Evolutionary conservation across 805 yeast species (phyloP).

Genomic region (Hanseniaspora valbyensis): DNA sequence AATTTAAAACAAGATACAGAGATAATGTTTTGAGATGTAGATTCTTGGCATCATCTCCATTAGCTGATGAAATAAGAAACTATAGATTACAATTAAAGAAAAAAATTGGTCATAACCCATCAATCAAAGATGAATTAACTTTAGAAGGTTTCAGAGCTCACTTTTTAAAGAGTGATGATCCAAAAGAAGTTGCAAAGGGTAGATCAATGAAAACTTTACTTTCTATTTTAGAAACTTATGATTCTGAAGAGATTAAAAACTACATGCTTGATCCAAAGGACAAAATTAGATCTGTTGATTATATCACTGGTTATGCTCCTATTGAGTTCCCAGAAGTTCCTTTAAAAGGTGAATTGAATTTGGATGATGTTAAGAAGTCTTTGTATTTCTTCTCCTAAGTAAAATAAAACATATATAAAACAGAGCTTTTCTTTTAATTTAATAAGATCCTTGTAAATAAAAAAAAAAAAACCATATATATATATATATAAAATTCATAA

Average conservation of each 20-base stretch:
- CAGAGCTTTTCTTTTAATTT: not conserved
- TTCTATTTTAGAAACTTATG: constrained; percentile 36
- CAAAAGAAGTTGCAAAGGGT: constrained; percentile 40
- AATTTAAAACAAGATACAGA: constrained; percentile 69
- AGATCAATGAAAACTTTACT: constrained; percentile 57
- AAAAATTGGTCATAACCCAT: constrained; percentile 43
- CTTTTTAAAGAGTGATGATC: constrained; percentile 43
- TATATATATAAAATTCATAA: not conserved
- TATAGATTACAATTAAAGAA: constrained; percentile 41
- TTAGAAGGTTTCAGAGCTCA: constrained; percentile 56
- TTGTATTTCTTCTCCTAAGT: constrained; percentile 63
- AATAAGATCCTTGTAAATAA: not conserved
- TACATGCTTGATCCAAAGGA: constrained; percentile 18
- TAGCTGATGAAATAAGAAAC: constrained; percentile 40
- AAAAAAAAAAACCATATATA: not conserved
- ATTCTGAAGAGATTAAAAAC: constrained; percentile 21
- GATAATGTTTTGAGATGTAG: constrained; percentile 53
- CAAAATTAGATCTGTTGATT: constrained; percentile 20
- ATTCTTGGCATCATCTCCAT: constrained; percentile 42
- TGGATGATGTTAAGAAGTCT: constrained; percentile 56
- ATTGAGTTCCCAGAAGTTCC: constrained; percentile 64
- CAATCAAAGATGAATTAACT: constrained; percentile 61
- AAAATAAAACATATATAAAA: too few relatives aligned
- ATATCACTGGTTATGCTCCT: constrained; percentile 40
- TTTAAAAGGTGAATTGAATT: constrained; percentile 73